Conservation (phyloP, 805 yeast genomes). For the Sporopachydermia quercuum region DNA sequence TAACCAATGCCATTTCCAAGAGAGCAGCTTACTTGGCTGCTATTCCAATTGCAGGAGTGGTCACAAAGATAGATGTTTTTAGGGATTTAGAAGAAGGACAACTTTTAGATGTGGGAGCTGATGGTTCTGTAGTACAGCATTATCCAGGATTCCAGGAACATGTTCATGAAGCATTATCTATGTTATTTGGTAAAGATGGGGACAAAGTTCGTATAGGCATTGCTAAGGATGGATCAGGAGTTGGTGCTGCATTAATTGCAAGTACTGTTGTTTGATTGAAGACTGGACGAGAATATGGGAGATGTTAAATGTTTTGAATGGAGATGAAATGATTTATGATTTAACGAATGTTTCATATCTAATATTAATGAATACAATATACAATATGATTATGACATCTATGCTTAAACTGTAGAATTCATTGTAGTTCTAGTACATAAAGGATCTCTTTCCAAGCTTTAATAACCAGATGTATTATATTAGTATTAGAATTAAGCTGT, state of each 20-base stretch:
- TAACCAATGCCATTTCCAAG: slow-evolving; percentile 67
- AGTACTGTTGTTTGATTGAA: slow-evolving; percentile 20
- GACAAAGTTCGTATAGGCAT: slow-evolving; percentile 63
- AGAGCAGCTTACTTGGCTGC: slow-evolving; percentile 88
- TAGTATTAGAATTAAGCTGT: too few relatives aligned
- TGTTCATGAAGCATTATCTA: slow-evolving; percentile 65
- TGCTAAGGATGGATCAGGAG: slow-evolving; percentile 93
- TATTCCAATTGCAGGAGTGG: slow-evolving; percentile 76
- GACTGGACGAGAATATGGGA: not conserved
- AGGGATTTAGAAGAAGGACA: slow-evolving; percentile 28
- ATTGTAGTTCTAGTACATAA: too few relatives aligned
- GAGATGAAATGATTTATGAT: not conserved
- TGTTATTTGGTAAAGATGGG: slow-evolving; percentile 52
- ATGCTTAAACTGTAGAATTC: too few relatives aligned
- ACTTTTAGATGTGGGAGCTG: slow-evolving; percentile 87
- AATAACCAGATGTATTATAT: too few relatives aligned
- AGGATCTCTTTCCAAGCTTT: too few relatives aligned
- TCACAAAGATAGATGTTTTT: slow-evolving; percentile 52
- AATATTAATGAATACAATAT: too few relatives aligned
- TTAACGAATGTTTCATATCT: not conserved
- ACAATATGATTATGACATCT: too few relatives aligned
- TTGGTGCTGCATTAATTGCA: slow-evolving; percentile 95
- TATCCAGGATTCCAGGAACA: slow-evolving; percentile 81
- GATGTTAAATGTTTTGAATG: not conserved
- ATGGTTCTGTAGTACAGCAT: slow-evolving; percentile 86